Evolutionary conservation across 1,284 basidiomycete genomes (phyloP).

Genomic region (Heterobasidion occidentale): DNA sequence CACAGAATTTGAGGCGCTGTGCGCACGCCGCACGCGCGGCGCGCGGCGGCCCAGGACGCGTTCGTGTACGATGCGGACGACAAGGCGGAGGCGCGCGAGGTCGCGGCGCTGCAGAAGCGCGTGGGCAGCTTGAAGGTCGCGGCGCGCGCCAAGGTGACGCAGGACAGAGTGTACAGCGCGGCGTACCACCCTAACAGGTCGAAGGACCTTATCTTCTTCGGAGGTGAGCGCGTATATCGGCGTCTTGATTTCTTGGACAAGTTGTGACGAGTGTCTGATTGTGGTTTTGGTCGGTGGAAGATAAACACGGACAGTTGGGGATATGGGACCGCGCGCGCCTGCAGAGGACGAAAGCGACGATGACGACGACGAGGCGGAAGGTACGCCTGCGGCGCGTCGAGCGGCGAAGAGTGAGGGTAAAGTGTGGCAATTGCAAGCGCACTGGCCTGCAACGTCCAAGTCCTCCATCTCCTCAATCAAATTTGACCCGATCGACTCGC

Average conservation of each 20-base stretch:
- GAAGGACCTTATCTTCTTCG: conserved; percentile 75
- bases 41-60: conserved; percentile 37
- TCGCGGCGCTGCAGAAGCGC: conserved; percentile 43
- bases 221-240: conserved; percentile 35
- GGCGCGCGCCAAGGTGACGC: conserved; percentile 69
- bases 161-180: conserved; percentile 64
- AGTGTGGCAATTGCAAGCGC: conserved; percentile 71
- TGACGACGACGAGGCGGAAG: conserved; percentile 42
- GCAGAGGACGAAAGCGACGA: conserved; percentile 55
- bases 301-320: conserved; percentile 72
- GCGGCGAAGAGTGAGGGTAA: conserved; percentile 53
- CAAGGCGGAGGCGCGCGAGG: conserved; percentile 33
- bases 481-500: conserved; percentile 63
- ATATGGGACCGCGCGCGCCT: conserved; percentile 75
- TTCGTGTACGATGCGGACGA: conserved; percentile 35
- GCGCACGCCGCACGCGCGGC: conserved; percentile 27
- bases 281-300: conserved; percentile 25
- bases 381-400: conserved; percentile 10
- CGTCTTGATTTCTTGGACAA: neutral
- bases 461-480: conserved; percentile 73
- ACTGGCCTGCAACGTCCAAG: conserved; percentile 73
- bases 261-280: neutral
- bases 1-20: conserved; percentile 32
- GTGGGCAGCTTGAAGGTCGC: conserved; percentile 52
- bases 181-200: conserved; percentile 74